Evolutionary conservation across 352 stramenopile species (phyloP), one percentile per base, ranked within the genome.

Genomic region (Albugo laibachii): DNA sequence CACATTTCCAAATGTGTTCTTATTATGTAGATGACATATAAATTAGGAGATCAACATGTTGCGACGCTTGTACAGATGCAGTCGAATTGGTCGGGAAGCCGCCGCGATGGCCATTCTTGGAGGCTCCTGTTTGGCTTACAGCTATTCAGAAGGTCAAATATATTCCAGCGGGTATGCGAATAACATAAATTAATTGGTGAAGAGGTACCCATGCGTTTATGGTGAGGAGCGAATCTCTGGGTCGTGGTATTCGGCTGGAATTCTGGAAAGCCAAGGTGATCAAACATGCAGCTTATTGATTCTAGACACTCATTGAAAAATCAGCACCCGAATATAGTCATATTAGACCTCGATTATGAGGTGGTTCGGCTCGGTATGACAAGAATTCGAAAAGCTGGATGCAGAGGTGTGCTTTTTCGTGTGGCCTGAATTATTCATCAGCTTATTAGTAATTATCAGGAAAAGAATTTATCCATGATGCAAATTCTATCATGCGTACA

Each of bases 291-390:
- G 3, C 11, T 20, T 27, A 41, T 21, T 41, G 51, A 35, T 45
- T 15, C 36, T 12, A 40, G 21, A 21, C n/a, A 39, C 37, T 44
- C 15, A 36, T 46, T 14, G 40, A 13, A 19, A 34, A 20, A 45
- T 15, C 52, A 89, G 77, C 77, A 91, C 47, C 74, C 87, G 50
- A 91, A 91, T 46, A 75, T 91, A 27, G 74, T 83, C 36, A 75
- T 87, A 50, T 52, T 91, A 41, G 77, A 87, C 36, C 52, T 91
- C 2, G 77, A 91, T 57, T 86, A 70, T 55, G 77, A 91, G 52
- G 53, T 84, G n/a, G 70, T 91, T 27, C 74, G 87, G 55, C 60
- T 85, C 18, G 71, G 74, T 31, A 83, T 91, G 55, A 80, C 74
- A 20, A 62, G 70, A n/a, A 65, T 91, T 41, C 77, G 77, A 41